These are phyloP conservation scores for Coffea canephora DNA, from an alignment of 257 asterid genomes.

Conservation along the genomic window DNA sequence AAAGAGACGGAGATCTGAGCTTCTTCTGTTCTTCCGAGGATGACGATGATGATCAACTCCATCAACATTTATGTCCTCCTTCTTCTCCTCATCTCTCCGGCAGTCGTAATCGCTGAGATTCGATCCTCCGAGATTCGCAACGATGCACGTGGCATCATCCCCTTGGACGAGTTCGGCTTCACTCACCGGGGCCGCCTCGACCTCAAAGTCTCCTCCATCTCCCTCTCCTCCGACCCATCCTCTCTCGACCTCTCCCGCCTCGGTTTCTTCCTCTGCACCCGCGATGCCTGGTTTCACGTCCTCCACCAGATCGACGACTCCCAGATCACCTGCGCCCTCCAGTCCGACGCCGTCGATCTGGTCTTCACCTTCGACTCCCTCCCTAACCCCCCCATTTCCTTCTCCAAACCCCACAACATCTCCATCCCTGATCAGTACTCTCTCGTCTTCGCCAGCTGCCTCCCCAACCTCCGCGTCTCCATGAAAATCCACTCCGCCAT, in stretches of 20 bases:
- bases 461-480: constrained; percentile 48
- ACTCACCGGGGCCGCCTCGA: constrained; percentile 76
- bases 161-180: constrained; percentile 85
- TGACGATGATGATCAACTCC: neutral
- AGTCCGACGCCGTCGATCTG: constrained; percentile 43
- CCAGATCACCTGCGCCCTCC: constrained; percentile 62
- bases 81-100: constrained; percentile 32
- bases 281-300: constrained; percentile 66
- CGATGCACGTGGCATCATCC: constrained; percentile 64
- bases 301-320: constrained; percentile 71
- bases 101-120: constrained; percentile 56
- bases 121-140: constrained; percentile 52
- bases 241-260: constrained; percentile 44
- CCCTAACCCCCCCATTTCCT: constrained; percentile 13
- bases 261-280: constrained; percentile 83
- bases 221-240: constrained; percentile 37
- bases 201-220: constrained; percentile 55
- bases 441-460: constrained; percentile 70
- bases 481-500: constrained; percentile 68
- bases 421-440: constrained; percentile 75
- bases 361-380: constrained; percentile 56
- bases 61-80: constrained; percentile 13
- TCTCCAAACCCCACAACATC: constrained; percentile 16
- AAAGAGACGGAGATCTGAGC: neutral
- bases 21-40: no score